Conservation (phyloP, 257 asterid species). For the Solanum stenotomum region DNA sequence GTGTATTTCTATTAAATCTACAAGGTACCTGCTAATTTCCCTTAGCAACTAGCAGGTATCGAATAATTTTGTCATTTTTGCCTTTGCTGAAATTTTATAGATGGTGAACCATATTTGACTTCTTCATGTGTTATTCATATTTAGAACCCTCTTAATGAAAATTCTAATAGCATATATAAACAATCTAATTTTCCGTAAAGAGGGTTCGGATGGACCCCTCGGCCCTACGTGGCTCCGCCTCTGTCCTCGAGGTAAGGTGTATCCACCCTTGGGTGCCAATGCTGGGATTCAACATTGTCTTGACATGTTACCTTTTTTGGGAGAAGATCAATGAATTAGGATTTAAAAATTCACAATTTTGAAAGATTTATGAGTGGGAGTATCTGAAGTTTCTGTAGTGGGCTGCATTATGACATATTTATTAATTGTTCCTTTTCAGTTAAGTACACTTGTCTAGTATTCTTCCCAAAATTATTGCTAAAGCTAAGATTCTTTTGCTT, state of each 20-base stretch:
- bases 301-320: neutral
- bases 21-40: neutral
- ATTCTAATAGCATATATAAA: too few species aligned
- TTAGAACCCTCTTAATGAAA: too few species aligned
- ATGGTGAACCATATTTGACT: too few species aligned
- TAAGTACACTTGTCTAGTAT: neutral
- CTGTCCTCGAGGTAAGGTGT: neutral
- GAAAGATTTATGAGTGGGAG: constrained; percentile 6
- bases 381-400: neutral
- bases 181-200: neutral
- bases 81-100: neutral
- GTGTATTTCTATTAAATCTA: neutral
- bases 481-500: neutral
- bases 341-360: neutral
- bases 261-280: neutral
- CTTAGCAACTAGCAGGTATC: neutral
- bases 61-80: neutral
- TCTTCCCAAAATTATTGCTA: neutral
- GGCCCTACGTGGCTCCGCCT: neutral
- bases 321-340: neutral
- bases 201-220: neutral
- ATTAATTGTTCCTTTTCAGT: neutral
- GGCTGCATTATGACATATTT: neutral
- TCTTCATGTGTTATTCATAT: too few species aligned
- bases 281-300: neutral